Conservation (phyloP, 441 rosid species). For the Adansonia madagascariensis region DNA sequence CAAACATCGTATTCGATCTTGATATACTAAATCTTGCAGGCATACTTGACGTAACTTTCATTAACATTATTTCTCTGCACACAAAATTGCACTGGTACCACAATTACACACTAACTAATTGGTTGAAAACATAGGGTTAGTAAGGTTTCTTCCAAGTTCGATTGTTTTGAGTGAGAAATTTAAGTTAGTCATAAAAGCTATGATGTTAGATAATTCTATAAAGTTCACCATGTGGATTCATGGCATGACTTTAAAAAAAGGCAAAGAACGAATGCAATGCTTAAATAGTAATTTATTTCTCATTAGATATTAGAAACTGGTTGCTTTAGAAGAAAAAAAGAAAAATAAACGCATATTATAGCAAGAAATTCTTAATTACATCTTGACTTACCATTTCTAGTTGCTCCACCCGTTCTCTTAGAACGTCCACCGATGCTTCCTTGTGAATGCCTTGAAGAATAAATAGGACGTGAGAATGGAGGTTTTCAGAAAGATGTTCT, state of each 20-base stretch:
- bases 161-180: not conserved
- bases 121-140: not conserved
- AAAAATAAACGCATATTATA: not conserved
- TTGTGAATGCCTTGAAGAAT: constrained; percentile 65
- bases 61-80: not conserved
- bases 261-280: not conserved
- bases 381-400: constrained; percentile 54
- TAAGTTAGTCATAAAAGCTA: not conserved
- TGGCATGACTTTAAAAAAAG: not conserved
- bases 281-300: not conserved
- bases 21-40: constrained; percentile 4
- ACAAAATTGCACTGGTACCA: not conserved
- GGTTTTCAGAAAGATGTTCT: constrained; percentile 56
- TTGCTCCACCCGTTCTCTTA: constrained; percentile 60
- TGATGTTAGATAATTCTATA: not conserved
- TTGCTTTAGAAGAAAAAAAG: not conserved
- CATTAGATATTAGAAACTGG: not conserved
- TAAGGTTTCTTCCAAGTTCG: constrained; percentile 6
- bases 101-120: not conserved
- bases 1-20: not conserved
- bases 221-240: constrained; percentile 10
- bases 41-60: not conserved
- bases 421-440: constrained; percentile 59
- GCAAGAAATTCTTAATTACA: constrained; percentile 5
- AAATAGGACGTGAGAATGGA: constrained; percentile 60